phyloP scores from a whole-genome alignment of 2,329 filamentous ascomycete genomes.

The Trichoderma polysporum region DNA sequence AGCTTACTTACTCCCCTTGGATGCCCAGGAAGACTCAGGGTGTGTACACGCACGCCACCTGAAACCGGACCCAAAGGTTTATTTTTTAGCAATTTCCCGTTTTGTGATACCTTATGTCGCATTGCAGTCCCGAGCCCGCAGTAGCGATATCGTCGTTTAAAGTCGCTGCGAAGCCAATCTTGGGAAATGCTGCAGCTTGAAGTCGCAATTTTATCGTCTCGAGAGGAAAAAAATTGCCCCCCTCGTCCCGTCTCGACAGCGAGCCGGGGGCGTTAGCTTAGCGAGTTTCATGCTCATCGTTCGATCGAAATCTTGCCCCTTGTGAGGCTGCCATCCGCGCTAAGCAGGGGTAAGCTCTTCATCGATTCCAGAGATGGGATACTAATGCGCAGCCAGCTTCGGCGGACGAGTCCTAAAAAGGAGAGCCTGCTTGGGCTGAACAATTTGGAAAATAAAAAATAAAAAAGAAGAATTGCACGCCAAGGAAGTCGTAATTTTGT shows the following conservation, averaged over 20 bases:
- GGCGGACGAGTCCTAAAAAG: constrained; percentile 9
- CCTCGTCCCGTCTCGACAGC: neutral
- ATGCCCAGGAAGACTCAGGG: neutral
- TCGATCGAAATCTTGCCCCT: constrained; percentile 20
- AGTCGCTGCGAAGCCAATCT: neutral
- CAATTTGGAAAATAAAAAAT: neutral
- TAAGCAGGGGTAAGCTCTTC: constrained; percentile 18
- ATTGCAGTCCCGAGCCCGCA: neutral
- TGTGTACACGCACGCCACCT: constrained; percentile 14
- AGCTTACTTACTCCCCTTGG: neutral
- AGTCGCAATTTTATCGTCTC: constrained; percentile 9
- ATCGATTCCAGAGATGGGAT: constrained; percentile 8
- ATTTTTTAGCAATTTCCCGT: neutral
- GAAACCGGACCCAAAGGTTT: constrained; percentile 6
- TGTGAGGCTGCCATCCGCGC: constrained; percentile 17
- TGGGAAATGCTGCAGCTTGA: neutral
- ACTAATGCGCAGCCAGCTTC: constrained; percentile 11
- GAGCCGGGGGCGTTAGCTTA: constrained; percentile 12
- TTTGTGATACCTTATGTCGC: constrained; percentile 11
- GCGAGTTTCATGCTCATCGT: constrained; percentile 20
- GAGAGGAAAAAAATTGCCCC: neutral
- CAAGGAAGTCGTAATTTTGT: neutral
- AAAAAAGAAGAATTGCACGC: neutral
- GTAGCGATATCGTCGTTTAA: neutral
- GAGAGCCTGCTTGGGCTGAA: constrained; percentile 5